phyloP scores from a whole-genome alignment of 2,329 filamentous ascomycete genomes.

The Lecanosticta acicola region DNA sequence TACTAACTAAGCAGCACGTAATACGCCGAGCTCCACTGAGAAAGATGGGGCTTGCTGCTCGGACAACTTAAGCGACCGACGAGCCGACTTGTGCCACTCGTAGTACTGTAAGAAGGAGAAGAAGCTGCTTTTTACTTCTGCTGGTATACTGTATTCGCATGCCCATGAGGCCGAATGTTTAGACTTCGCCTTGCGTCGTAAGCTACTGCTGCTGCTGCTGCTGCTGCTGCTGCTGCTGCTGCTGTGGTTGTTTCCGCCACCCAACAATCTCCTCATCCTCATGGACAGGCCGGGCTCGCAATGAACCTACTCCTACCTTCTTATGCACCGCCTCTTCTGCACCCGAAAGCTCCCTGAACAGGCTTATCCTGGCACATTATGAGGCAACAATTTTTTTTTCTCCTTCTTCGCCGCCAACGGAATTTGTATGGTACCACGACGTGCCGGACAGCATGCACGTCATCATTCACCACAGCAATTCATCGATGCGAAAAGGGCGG shows the following conservation, averaged over 20 bases:
- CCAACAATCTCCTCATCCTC: no score
- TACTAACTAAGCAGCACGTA: neutral
- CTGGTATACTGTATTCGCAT: no score
- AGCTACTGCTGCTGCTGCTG: neutral
- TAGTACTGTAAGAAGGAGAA: no score
- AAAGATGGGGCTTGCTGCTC: neutral
- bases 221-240: neutral
- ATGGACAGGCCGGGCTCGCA: neutral
- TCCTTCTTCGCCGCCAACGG: no score
- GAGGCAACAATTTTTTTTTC: neutral
- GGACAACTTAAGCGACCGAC: neutral
- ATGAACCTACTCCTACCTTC: neutral
- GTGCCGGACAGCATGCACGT: neutral
- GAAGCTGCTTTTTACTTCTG: no score
- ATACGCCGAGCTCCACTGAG: neutral
- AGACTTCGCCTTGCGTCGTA: no score
- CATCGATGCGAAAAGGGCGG: no score
- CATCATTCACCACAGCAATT: neutral
- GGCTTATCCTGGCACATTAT: neutral
- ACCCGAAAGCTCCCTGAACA: neutral
- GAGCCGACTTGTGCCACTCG: neutral
- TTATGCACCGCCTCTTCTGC: slow-evolving; percentile 1
- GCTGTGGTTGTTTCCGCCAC: no score
- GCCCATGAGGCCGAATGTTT: no score
- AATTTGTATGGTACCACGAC: neutral